Percentiles rank a stretch among this genome's conserved stretches.
These are phyloP conservation scores for Vinca major DNA, from an alignment of 305 asterid genomes.

Conservation along the genomic window DNA sequence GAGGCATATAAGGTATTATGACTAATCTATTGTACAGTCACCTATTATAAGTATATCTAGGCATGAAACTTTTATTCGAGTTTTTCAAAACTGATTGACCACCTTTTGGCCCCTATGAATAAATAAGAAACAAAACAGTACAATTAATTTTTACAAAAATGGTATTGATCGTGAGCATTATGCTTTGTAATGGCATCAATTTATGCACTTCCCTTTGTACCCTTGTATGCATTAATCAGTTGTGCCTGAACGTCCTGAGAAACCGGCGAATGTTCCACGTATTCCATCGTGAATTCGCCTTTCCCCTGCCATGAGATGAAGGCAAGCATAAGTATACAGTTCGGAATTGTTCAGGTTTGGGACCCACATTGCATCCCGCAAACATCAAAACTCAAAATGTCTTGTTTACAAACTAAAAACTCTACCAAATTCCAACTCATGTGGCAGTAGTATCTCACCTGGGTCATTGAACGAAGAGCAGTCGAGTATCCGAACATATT, in stretches of 20 bases:
- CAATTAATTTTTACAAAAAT: slow-evolving; percentile 1
- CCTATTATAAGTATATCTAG: neutral
- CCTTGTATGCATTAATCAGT: slow-evolving; percentile 60
- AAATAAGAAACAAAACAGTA: slow-evolving; percentile 8
- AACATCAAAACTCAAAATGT: too few species aligned
- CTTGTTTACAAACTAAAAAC: too few species aligned
- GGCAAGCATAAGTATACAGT: neutral
- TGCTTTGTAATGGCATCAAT: slow-evolving; percentile 14
- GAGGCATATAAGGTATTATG: too few species aligned
- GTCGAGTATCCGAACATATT: slow-evolving; percentile 98
- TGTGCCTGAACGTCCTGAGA: slow-evolving; percentile 78
- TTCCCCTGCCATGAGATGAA: slow-evolving; percentile 49
- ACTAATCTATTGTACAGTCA: too few species aligned
- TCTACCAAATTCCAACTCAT: too few species aligned
- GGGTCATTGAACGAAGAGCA: slow-evolving; percentile 96
- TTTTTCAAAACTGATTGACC: slow-evolving; percentile 32
- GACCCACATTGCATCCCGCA: too few species aligned
- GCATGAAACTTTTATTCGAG: slow-evolving; percentile 12
- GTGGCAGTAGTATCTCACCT: slow-evolving; percentile 30
- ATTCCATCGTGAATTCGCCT: slow-evolving; percentile 99
- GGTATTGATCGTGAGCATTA: neutral
- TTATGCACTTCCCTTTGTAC: slow-evolving; percentile 44
- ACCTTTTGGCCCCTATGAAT: slow-evolving; percentile 11
- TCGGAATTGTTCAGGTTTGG: neutral
- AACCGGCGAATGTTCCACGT: slow-evolving; percentile 72